Conservation (phyloP, 257 asterid genomes). For the Cordia subcordata region DNA sequence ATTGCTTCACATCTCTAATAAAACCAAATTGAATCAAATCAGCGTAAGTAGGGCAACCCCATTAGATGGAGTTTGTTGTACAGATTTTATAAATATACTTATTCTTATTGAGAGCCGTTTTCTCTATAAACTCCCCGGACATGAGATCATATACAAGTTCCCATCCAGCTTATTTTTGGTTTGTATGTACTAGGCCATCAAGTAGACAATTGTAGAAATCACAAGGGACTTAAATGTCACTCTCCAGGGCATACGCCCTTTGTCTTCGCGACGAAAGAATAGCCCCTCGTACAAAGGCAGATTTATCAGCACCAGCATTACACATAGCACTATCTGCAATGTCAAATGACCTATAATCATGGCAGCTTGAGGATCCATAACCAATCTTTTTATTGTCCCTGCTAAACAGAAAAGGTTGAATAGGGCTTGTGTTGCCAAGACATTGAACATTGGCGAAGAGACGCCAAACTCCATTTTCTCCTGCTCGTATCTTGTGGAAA, state of each 20-base stretch:
- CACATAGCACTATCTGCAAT: constrained; percentile 6
- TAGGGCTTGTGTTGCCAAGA: constrained; percentile 23
- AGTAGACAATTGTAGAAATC: constrained; percentile 11
- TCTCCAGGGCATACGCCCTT: constrained; percentile 22
- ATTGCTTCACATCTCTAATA: no score
- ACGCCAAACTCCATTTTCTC: constrained; percentile 40
- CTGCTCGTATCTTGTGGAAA: constrained; percentile 17
- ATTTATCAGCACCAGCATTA: constrained; percentile 23
- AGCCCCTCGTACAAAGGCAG: constrained; percentile 25
- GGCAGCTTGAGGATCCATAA: not conserved
- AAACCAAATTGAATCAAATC: no score
- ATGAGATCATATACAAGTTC: no score
- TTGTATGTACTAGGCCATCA: constrained; percentile 17
- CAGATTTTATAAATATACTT: no score
- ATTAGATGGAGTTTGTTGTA: no score
- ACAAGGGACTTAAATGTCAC: constrained; percentile 16
- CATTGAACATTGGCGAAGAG: constrained; percentile 27
- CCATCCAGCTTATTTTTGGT: no score
- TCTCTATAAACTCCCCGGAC: no score
- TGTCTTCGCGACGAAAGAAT: constrained; percentile 31
- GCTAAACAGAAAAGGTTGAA: constrained; percentile 22
- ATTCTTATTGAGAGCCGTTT: no score
- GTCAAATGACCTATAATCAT: no score
- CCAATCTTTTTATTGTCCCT: not conserved
- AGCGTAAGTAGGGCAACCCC: no score